phyloP scores from a whole-genome alignment of 257 asterid genomes.

The Solanum neorickii region DNA sequence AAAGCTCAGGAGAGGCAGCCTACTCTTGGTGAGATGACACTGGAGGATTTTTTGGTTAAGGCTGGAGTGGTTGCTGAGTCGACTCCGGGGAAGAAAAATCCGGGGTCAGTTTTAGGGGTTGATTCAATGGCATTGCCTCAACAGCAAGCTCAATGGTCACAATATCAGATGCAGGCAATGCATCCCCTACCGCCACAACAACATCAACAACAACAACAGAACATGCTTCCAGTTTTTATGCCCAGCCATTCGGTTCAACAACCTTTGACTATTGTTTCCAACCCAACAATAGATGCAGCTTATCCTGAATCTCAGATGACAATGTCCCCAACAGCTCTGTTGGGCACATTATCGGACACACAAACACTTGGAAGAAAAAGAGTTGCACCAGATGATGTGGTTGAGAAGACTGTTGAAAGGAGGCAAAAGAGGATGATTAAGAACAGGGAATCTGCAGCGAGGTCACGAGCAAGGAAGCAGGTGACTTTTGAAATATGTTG shows the following conservation, averaged over 20 bases:
- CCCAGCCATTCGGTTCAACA: constrained; percentile 33
- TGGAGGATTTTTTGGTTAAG: constrained; percentile 88
- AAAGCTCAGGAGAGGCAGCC: constrained; percentile 1
- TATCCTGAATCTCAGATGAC: constrained; percentile 48
- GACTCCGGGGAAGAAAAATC: constrained; percentile 11
- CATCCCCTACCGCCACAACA: constrained; percentile 27
- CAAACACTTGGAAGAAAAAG: constrained; percentile 67
- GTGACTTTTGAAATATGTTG: constrained; percentile 10
- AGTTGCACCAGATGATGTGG: constrained; percentile 66
- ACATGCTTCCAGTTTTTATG: constrained; percentile 30
- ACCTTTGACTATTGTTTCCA: constrained; percentile 32
- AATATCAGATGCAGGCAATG: constrained; percentile 35
- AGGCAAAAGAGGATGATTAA: constrained; percentile 96
- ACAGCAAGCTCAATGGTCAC: constrained; percentile 55
- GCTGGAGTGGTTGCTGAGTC: constrained; percentile 87
- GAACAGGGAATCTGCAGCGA: constrained; percentile 92
- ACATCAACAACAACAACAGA: constrained; percentile 3
- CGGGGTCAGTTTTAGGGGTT: constrained; percentile 19
- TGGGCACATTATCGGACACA: constrained; percentile 61
- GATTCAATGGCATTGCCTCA: constrained; percentile 21
- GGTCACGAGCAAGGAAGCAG: constrained; percentile 95
- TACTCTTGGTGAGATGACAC: constrained; percentile 77
- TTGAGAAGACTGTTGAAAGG: constrained; percentile 74
- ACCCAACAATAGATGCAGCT: constrained; percentile 37
- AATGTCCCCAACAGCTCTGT: constrained; percentile 41